A percentile compares a stretch with the other conserved stretches of the same genome.
phyloP scores from a whole-genome alignment of 2,329 filamentous ascomycete genomes.

The Aspergillus ochraceus region DNA sequence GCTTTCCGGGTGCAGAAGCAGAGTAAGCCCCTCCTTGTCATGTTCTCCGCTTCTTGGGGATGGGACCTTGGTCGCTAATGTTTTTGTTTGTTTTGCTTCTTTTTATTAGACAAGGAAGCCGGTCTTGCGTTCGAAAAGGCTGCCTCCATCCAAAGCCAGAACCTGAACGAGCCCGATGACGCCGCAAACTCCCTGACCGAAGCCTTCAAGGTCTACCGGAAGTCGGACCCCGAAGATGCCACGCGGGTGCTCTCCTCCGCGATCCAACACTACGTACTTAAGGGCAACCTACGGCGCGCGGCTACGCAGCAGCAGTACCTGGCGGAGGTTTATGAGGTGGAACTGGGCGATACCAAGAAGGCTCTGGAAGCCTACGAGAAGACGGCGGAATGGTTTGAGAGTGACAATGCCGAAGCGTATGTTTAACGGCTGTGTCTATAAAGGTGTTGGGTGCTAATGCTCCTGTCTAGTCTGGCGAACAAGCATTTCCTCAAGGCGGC shows the following conservation, averaged over 20 bases:
- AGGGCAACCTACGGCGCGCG: constrained; percentile 87
- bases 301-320: constrained; percentile 88
- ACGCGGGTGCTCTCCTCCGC: constrained; percentile 76
- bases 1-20: constrained; percentile 85
- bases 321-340: constrained; percentile 80
- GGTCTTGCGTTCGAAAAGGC: constrained; percentile 84
- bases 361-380: constrained; percentile 82
- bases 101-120: constrained; percentile 70
- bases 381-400: constrained; percentile 86
- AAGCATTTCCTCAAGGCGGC: constrained; percentile 92
- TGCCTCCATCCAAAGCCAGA: constrained; percentile 74
- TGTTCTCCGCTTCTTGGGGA: not conserved
- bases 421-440: not conserved
- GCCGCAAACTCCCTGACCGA: constrained; percentile 85
- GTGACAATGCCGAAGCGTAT: constrained; percentile 79
- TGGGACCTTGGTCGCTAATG: not conserved
- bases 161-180: constrained; percentile 89
- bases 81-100: not conserved
- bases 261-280: constrained; percentile 81
- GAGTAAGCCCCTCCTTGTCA: constrained; percentile 54
- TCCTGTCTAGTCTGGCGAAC: constrained; percentile 69
- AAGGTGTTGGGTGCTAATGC: not conserved
- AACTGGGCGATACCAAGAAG: constrained; percentile 73
- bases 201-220: constrained; percentile 93
- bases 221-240: constrained; percentile 78